Base-by-base conservation (phyloP, 2,329 filamentous ascomycete genomes). In the Epichloe festucae region DNA sequence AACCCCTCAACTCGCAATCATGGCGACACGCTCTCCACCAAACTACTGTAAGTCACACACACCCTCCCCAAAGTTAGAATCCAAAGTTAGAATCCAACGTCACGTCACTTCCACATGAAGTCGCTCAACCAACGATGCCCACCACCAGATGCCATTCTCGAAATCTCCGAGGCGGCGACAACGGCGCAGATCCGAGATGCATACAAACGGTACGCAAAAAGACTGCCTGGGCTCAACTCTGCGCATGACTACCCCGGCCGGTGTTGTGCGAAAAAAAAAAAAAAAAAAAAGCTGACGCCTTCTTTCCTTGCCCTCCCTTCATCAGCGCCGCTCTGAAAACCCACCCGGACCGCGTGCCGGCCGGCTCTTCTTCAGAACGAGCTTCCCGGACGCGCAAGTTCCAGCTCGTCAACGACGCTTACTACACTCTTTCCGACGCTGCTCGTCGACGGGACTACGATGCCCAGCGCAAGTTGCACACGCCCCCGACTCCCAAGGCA, bases 351-450 rank as follows among this genome's bases (percentile, higher is more conserved):
- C 87, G 93, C 54, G 89, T 98, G 41, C 77, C 89, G 31, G 72
- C 79, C 57, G 82, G 89, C 69, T 91, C 89, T 5, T 91, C 89
- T 5, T 88, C 90, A 39, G 89, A 97, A 60, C 87, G 91, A 56
- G 68, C 81, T 21, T 69, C 79, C 12, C 86, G 90, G 62, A 98
- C 93, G 5, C 87, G 86, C 63, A 84, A 84, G 65, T 95, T 95
- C 73, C 89, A 95, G 67, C 80, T 87, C 57, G 87, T 95, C 62
- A 95, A 94, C 71, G 89, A 95, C 63, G 89, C 89, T 56, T 95
- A 95, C 74, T 95, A 88, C 67, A 90, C 87, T 0, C 82, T 97
- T 31, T 95, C 87, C 0, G 90, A 97, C 65, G 64, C 83, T 8
- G 70, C 74, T 0, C 81, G 91, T 31, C 82, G 91, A 50, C 77